These are phyloP conservation scores for Termitomyces sp. DNA, from an alignment of 768 basidiomycete genomes.

Conservation along the genomic window DNA sequence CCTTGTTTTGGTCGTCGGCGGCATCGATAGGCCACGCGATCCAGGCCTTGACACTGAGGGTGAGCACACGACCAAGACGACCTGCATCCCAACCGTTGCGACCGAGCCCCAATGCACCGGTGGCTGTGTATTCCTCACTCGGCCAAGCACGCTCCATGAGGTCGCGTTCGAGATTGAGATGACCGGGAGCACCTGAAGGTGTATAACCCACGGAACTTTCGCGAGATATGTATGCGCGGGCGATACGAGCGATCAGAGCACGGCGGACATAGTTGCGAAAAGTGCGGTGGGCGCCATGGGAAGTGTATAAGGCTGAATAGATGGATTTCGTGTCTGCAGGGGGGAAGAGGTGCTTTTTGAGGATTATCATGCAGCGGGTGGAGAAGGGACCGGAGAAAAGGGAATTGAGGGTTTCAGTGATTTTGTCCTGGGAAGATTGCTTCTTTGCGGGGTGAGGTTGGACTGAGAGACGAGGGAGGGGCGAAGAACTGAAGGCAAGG, in stretches of 20 bases:
- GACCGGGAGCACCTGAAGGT: conserved; percentile 52
- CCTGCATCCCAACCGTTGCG: conserved; percentile 60
- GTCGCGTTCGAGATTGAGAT: conserved; percentile 55
- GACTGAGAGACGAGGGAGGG: conserved; percentile 64
- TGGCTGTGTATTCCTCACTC: conserved; percentile 43
- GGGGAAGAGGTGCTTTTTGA: conserved; percentile 55
- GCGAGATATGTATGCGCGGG: conserved; percentile 58
- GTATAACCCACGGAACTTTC: conserved; percentile 48
- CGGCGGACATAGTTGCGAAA: conserved; percentile 60
- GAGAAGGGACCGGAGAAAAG: conserved; percentile 65
- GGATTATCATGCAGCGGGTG: conserved; percentile 55
- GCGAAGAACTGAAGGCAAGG: conserved; percentile 56
- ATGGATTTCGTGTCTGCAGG: conserved; percentile 22
- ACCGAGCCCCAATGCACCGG: conserved; percentile 20
- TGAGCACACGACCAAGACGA: conserved; percentile 47
- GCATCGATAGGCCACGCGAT: conserved; percentile 30
- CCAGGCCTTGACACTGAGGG: conserved; percentile 56
- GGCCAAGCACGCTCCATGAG: conserved; percentile 73
- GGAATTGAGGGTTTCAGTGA: conserved; percentile 49
- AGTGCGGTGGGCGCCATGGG: conserved; percentile 57
- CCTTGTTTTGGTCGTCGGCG: conserved; percentile 24
- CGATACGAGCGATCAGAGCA: conserved; percentile 54
- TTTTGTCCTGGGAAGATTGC: conserved; percentile 42
- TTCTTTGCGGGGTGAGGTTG: conserved; percentile 30
- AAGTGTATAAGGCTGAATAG: conserved; percentile 32